A percentile compares a stretch with the other conserved stretches of the same genome.
phyloP scores from a whole-genome alignment of 257 asterid species.

The Nicotiana noctiflora region DNA sequence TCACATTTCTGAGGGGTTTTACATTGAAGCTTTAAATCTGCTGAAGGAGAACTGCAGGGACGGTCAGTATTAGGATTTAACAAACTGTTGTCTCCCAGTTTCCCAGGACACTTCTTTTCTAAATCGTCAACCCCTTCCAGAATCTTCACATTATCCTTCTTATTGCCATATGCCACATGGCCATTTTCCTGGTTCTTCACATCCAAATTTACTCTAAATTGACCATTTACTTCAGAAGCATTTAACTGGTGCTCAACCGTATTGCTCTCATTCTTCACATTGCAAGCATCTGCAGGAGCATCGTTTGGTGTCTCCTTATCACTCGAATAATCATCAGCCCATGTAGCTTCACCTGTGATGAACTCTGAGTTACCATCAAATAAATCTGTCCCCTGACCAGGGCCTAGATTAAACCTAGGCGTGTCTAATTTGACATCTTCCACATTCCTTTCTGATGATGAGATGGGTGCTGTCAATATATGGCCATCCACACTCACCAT shows the following conservation, averaged over 20 bases:
- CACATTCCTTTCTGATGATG: constrained; percentile 42
- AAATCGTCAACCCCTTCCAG: constrained; percentile 22
- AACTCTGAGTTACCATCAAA: constrained; percentile 22
- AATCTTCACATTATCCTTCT: constrained; percentile 16
- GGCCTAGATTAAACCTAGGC: constrained; percentile 70
- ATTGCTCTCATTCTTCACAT: constrained; percentile 13
- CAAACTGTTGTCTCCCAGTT: constrained; percentile 25
- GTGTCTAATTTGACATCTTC: constrained; percentile 54
- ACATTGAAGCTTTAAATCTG: constrained; percentile 31
- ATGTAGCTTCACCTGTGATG: constrained; percentile 35
- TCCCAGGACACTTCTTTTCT: constrained; percentile 25
- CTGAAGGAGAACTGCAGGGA: constrained; percentile 14
- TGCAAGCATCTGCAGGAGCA: constrained; percentile 16
- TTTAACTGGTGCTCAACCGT: constrained; percentile 23
- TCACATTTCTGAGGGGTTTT: constrained; percentile 6
- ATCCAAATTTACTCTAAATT: constrained; percentile 13
- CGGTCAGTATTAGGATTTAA: constrained; percentile 24
- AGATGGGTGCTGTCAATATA: constrained; percentile 76
- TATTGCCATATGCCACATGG: constrained; percentile 27
- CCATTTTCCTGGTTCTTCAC: constrained; percentile 19
- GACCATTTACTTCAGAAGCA: constrained; percentile 24
- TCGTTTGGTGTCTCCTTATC: constrained; percentile 20
- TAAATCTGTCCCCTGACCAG: constrained; percentile 46
- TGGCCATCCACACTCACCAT: constrained; percentile 93
- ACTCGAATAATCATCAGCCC: constrained; percentile 39